phyloP scores from a whole-genome alignment of 495 filamentous ascomycete species.

The Venustampulla echinocandica region DNA sequence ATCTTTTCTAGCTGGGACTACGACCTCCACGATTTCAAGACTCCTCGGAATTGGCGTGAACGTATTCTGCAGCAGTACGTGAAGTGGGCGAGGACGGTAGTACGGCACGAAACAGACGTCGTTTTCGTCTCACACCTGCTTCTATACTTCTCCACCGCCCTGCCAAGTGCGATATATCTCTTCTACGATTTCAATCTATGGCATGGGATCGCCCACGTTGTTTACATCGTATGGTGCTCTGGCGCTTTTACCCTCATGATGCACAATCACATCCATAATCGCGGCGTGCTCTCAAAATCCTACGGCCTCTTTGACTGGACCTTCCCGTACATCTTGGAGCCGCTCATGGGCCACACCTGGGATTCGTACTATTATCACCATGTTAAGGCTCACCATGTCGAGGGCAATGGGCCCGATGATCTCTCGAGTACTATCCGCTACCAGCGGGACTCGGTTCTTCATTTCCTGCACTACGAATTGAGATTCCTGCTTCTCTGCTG shows the following conservation, averaged over 20 bases:
- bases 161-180: constrained; percentile 57
- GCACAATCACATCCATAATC: constrained; percentile 75
- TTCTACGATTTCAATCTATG: constrained; percentile 55
- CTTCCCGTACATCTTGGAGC: constrained; percentile 68
- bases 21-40: neutral
- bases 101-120: constrained; percentile 49
- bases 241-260: constrained; percentile 73
- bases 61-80: constrained; percentile 20
- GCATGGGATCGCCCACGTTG: constrained; percentile 55
- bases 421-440: constrained; percentile 68
- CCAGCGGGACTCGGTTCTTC: constrained; percentile 54
- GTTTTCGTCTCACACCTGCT: constrained; percentile 71
- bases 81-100: constrained; percentile 21
- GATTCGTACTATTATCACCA: constrained; percentile 80
- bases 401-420: constrained; percentile 70
- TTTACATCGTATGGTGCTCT: constrained; percentile 53
- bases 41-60: neutral
- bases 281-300: constrained; percentile 50
- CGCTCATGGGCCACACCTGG: constrained; percentile 75
- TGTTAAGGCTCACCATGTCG: constrained; percentile 77
- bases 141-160: constrained; percentile 56
- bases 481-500: constrained; percentile 66
- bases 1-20: neutral
- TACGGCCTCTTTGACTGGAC: constrained; percentile 43
- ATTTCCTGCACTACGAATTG: constrained; percentile 60